These are phyloP conservation scores for Neoboletus magnificus DNA, from an alignment of 768 basidiomycete genomes.

Conservation along the genomic window DNA sequence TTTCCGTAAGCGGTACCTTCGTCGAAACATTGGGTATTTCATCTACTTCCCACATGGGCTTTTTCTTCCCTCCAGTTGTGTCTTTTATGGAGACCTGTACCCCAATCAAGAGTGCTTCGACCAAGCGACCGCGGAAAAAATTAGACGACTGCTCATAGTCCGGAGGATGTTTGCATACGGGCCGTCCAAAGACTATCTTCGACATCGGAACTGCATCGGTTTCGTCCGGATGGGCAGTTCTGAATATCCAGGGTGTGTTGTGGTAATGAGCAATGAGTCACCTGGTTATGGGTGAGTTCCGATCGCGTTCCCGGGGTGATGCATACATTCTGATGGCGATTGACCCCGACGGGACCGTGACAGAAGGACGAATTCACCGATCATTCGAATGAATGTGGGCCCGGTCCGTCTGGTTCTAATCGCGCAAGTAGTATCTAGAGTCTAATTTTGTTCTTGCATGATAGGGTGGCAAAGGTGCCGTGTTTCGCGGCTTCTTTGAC, in stretches of 20 bases:
- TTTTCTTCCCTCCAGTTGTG: constrained; percentile 48
- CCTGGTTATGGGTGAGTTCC: constrained; percentile 14
- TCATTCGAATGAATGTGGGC: constrained; percentile 63
- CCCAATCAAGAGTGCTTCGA: constrained; percentile 68
- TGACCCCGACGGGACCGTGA: not conserved
- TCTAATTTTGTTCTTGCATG: constrained; percentile 12
- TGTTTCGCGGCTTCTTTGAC: constrained; percentile 50
- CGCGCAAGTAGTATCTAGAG: not conserved
- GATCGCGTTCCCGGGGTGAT: not conserved
- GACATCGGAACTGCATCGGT: constrained; percentile 63
- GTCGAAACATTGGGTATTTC: not conserved
- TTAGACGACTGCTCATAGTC: constrained; percentile 53
- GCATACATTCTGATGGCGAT: not conserved
- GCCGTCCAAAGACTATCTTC: constrained; percentile 55
- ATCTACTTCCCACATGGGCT: not conserved
- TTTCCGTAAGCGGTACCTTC: constrained; percentile 57
- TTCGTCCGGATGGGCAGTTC: constrained; percentile 67
- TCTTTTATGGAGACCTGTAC: constrained; percentile 86
- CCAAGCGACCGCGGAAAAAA: constrained; percentile 45
- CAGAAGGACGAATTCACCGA: constrained; percentile 25
- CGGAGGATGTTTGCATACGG: constrained; percentile 73
- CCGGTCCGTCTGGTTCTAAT: constrained; percentile 39
- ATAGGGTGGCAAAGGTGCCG: constrained; percentile 32
- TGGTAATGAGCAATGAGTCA: constrained; percentile 61
- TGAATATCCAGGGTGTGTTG: constrained; percentile 59